Percentiles rank a stretch among this genome's conserved stretches.
These are phyloP conservation scores for Penicillium daleae DNA, from an alignment of 495 filamentous ascomycete genomes.

Conservation along the genomic window DNA sequence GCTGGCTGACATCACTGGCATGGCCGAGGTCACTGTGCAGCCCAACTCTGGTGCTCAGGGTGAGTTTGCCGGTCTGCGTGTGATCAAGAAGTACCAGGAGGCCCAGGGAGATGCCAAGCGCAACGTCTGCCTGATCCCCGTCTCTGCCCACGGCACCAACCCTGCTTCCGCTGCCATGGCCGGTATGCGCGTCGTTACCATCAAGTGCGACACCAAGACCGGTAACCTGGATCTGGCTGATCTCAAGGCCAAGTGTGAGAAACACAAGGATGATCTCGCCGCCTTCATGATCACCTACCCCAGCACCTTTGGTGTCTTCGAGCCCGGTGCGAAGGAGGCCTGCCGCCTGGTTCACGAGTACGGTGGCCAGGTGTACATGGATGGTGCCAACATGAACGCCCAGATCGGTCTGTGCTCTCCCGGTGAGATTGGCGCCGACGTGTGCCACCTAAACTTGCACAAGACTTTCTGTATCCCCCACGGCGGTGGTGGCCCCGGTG, in stretches of 20 bases:
- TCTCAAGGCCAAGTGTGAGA: constrained; percentile 83
- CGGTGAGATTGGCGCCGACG: constrained; percentile 95
- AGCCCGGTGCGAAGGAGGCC: constrained; percentile 85
- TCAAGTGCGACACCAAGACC: constrained; percentile 87
- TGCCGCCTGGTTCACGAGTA: constrained; percentile 84
- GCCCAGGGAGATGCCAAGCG: constrained; percentile 66
- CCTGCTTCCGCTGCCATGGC: constrained; percentile 97
- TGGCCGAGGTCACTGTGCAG: constrained; percentile 87
- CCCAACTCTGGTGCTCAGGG: constrained; percentile 98
- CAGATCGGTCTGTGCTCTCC: constrained; percentile 97
- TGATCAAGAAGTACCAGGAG: constrained; percentile 88
- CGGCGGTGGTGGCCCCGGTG: constrained; percentile 92
- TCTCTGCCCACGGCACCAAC: constrained; percentile 97
- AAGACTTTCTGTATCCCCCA: constrained; percentile 99
- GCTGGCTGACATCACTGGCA: constrained; percentile 85
- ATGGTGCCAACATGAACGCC: constrained; percentile 98
- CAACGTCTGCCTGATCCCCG: constrained; percentile 94
- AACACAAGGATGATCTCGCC: constrained; percentile 82
- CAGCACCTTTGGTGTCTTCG: constrained; percentile 95
- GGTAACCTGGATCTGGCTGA: constrained; percentile 91
- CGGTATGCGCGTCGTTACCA: constrained; percentile 91
- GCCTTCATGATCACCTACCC: constrained; percentile 99
- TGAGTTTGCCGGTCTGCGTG: constrained; percentile 91
- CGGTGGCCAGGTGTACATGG: constrained; percentile 98
- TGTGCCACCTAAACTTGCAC: constrained; percentile 97